Evolutionary conservation across 371 early-diverging fungal species (phyloP).

Genomic region (Haplosporangium sp.): DNA sequence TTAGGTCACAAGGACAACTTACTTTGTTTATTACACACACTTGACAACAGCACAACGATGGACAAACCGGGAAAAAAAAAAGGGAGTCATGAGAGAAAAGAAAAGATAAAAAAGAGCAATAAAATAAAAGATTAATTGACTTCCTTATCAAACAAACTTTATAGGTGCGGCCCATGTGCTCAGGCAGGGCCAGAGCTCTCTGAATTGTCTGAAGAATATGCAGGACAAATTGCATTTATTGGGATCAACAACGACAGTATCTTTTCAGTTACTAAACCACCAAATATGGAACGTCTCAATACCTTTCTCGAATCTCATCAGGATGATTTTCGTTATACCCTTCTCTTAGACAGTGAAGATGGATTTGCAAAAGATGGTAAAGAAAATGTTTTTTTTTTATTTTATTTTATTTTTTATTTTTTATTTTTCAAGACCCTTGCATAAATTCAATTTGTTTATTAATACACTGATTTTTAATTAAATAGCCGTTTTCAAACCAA

Average conservation of each 20-base stretch:
- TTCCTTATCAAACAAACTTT: background rate
- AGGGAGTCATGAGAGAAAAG: background rate
- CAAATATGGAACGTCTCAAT: slow-evolving; percentile 33
- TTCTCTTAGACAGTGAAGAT: slow-evolving; percentile 44
- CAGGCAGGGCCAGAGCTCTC: slow-evolving; percentile 48
- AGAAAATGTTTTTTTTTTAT: background rate
- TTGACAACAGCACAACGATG: no score
- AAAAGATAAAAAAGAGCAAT: no score
- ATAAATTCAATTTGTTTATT: background rate
- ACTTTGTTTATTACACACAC: background rate
- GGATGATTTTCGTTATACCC: slow-evolving; percentile 41
- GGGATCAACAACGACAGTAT: slow-evolving; percentile 55
- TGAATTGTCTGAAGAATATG: slow-evolving; percentile 45
- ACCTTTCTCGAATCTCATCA: slow-evolving; percentile 36
- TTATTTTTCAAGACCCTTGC: background rate
- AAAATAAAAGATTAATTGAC: background rate
- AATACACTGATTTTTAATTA: no score
- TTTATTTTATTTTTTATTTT: background rate
- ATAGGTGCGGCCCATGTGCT: slow-evolving; percentile 49
- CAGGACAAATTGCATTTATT: slow-evolving; percentile 36
- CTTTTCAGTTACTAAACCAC: slow-evolving; percentile 37
- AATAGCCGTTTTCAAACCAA: slow-evolving; percentile 38
- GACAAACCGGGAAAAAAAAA: no score
- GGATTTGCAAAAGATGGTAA: slow-evolving; percentile 52
- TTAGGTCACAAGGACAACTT: background rate